phyloP scores from a whole-genome alignment of 2,329 filamentous ascomycete genomes.

The Talaromyces sp. region DNA sequence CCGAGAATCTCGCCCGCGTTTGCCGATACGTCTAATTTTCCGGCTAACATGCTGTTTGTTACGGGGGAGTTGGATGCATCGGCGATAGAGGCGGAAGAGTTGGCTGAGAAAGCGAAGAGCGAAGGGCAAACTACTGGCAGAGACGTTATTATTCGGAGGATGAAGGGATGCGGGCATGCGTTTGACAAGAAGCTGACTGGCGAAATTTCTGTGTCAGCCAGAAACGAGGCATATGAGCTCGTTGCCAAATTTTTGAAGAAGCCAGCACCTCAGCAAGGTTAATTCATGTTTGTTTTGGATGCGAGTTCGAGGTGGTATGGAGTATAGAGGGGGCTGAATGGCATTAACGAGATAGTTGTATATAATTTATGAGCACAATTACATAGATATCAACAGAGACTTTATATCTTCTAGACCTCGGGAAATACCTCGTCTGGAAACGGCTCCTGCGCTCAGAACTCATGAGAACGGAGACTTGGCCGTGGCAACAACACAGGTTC shows the following conservation, averaged over 20 bases:
- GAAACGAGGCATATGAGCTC: conserved; percentile 27
- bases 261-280: background rate
- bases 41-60: conserved; percentile 24
- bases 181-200: conserved; percentile 9
- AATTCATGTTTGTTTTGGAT: too few species aligned
- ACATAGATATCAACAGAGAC: too few species aligned
- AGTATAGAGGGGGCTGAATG: too few species aligned
- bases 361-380: too few species aligned
- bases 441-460: too few species aligned
- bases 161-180: conserved; percentile 4
- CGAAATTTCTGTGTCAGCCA: conserved; percentile 12
- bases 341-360: too few species aligned
- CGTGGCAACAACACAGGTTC: too few species aligned
- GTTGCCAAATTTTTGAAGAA: conserved; percentile 24
- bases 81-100: conserved; percentile 22
- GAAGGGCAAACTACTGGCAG: conserved; percentile 19
- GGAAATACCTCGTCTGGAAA: too few species aligned
- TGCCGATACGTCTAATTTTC: conserved; percentile 24
- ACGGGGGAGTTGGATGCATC: conserved; percentile 23
- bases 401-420: too few species aligned
- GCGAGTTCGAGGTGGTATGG: too few species aligned
- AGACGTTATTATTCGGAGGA: background rate
- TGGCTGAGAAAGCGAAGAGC: conserved; percentile 22
- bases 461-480: too few species aligned
- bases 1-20: conserved; percentile 26